Conservation (phyloP, 2,329 filamentous ascomycete species). For the Emmonsia crescens region DNA sequence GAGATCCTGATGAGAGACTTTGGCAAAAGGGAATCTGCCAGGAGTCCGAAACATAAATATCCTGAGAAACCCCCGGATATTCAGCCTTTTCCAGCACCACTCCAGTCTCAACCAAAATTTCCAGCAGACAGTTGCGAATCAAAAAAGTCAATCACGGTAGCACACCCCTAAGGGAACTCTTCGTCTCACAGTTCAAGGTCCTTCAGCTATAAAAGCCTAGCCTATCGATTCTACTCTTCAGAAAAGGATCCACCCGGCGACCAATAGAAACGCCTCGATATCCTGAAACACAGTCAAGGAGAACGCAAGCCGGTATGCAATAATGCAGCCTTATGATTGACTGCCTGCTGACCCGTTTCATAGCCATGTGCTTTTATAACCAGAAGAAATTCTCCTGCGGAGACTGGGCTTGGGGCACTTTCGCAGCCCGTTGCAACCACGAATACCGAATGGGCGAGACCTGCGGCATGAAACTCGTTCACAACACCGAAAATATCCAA, state of each 20-base stretch:
- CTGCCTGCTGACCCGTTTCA: constrained; percentile 18
- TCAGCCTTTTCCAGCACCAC: constrained; percentile 20
- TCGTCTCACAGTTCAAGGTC: constrained; percentile 14
- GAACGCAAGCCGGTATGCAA: constrained; percentile 25
- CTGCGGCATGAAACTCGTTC: constrained; percentile 85
- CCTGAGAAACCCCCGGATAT: constrained; percentile 20
- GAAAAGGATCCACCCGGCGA: constrained; percentile 10
- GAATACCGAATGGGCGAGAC: constrained; percentile 95
- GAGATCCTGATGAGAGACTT: constrained; percentile 5
- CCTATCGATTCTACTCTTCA: constrained; percentile 23
- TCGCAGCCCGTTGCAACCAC: constrained; percentile 83
- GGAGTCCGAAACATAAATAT: constrained; percentile 32
- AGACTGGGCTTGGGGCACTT: constrained; percentile 91
- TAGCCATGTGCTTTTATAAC: constrained; percentile 90
- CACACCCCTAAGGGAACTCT: constrained; percentile 9
- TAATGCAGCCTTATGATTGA: constrained; percentile 12
- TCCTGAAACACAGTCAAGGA: constrained; percentile 26
- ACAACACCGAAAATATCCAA: constrained; percentile 53
- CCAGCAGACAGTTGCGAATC: constrained; percentile 15
- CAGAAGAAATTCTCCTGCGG: constrained; percentile 75
- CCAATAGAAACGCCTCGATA: constrained; percentile 23
- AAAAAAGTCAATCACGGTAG: constrained; percentile 19
- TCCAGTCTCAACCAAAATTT: constrained; percentile 23
- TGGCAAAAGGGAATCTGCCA: constrained; percentile 13
- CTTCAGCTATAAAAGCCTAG: constrained; percentile 15